Conservation (phyloP, 257 asterid species). For the Leonotis leonurus region DNA sequence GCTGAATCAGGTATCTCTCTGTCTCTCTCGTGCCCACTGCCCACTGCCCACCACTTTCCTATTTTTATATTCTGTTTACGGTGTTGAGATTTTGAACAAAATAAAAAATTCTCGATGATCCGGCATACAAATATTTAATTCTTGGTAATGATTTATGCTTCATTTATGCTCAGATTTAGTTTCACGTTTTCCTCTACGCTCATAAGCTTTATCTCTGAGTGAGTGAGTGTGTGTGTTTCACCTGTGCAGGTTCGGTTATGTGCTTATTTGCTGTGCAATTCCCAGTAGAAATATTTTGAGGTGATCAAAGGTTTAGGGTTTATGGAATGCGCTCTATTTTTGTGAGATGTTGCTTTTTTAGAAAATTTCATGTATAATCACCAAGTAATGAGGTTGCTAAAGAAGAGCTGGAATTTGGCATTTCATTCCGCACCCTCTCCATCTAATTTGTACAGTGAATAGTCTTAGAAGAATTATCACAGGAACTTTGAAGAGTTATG, state of each 20-base stretch:
- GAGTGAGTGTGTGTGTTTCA: background rate
- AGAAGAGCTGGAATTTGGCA: slow-evolving; percentile 4
- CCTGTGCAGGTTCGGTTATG: slow-evolving; percentile 14
- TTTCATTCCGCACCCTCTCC: background rate
- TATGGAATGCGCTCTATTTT: slow-evolving; percentile 7
- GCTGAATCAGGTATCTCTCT: slow-evolving; percentile 17
- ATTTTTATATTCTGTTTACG: background rate
- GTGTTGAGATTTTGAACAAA: background rate
- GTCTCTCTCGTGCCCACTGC: background rate
- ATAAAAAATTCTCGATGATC: slow-evolving; percentile 13
- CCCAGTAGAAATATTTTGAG: background rate
- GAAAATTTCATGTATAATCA: background rate
- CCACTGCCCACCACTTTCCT: background rate
- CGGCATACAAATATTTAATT: background rate
- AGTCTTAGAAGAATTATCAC: background rate
- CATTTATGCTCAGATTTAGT: background rate
- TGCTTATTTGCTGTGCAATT: background rate
- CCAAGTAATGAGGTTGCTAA: slow-evolving; percentile 1
- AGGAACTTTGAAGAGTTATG: slow-evolving; percentile 17
- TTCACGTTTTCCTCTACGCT: background rate
- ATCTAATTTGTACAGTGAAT: background rate
- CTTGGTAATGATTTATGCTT: slow-evolving; percentile 7
- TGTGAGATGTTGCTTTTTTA: slow-evolving; percentile 1
- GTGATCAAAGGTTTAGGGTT: slow-evolving; percentile 12
- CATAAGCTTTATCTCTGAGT: background rate